phyloP scores from a whole-genome alignment of 225 moss, liverwort and hornwort species.

The Ulota crispa region DNA sequence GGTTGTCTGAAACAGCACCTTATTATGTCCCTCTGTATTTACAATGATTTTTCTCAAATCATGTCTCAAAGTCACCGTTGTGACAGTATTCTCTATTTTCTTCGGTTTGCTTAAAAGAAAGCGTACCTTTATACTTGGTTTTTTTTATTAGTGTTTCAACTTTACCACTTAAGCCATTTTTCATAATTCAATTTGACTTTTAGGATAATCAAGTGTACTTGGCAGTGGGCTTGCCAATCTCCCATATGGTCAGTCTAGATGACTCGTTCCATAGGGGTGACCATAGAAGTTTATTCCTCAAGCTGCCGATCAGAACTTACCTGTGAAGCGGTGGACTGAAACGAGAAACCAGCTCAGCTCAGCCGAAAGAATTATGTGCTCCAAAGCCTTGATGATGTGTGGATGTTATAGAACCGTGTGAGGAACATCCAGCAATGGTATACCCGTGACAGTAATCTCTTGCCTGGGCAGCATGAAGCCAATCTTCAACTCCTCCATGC shows the following conservation, averaged over 20 bases:
- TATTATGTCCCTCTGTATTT: not conserved
- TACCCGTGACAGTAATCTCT: slow-evolving; percentile 89
- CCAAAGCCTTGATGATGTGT: slow-evolving; percentile 10
- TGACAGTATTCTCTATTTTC: not conserved
- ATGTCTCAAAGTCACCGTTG: not conserved
- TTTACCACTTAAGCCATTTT: not conserved
- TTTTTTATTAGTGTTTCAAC: slow-evolving; percentile 3
- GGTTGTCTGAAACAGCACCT: not conserved
- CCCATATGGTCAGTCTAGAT: not conserved
- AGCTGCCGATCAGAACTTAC: slow-evolving; percentile 21
- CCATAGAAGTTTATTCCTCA: not conserved
- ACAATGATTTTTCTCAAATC: slow-evolving; percentile 22
- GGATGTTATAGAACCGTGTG: slow-evolving; percentile 23
- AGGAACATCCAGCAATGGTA: slow-evolving; percentile 90
- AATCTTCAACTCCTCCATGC: slow-evolving; percentile 83
- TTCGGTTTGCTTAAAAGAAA: not conserved
- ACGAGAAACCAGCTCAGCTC: not conserved
- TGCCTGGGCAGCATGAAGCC: slow-evolving; percentile 86
- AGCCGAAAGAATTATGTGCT: not conserved
- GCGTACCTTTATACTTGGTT: not conserved
- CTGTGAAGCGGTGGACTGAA: slow-evolving; percentile 22
- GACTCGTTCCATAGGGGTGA: not conserved
- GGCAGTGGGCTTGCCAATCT: slow-evolving; percentile 16
- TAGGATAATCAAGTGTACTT: not conserved
- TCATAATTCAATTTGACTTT: not conserved